Base-by-base conservation (phyloP, 2,329 filamentous ascomycete genomes). In the Talaromyces pinophilus region DNA sequence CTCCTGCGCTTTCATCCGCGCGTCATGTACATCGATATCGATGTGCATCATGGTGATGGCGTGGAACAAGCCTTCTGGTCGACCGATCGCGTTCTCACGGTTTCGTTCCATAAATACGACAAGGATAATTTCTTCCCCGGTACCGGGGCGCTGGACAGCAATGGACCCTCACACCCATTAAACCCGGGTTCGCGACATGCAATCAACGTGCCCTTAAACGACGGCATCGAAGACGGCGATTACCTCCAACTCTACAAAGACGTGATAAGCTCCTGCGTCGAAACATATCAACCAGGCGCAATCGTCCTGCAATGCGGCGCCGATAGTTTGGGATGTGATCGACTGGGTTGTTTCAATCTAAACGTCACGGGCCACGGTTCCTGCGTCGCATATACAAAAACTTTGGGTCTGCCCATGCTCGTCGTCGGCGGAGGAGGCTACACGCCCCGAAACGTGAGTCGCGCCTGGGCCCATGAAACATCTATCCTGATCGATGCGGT, bases 91-190 rank as follows among this genome's bases (percentile, higher is more conserved):
- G 92, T 96, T 70, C 92, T 96, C 84, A 97, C 94, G 0, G 88
- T 96, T 44, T 96, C 92, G 35, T 97, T 97, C 78, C 95, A 99
- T 83, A 97, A 98, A 79, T 98, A 95, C 80, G 93, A 96, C 73
- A 92, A 89, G 70, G 84, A 86, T 65, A 82, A 84, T 44, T 97
- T 96, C 82, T 97, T 97, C 78, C 93, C 93, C 0, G 93, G 93
- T 64, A 97, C 93, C 0, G 93, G 93, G n/a, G 89, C 87, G 15
- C 87, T 95, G 54, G 89, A 93, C 69, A 91, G 93, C 77, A 96
- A 92, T 62, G 93, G 93, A 0, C 92, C 92, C 1, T 86, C 88
- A 72, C 90, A 91, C 75, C 90, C 93, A 68, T 87, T 90, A 69
- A 97, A 97, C 75, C 88, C 92, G 0, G 93, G 93, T 61, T 91